Evolutionary conservation across 1,284 basidiomycete species (phyloP).

Genomic region (Ganoderma meredithae): DNA sequence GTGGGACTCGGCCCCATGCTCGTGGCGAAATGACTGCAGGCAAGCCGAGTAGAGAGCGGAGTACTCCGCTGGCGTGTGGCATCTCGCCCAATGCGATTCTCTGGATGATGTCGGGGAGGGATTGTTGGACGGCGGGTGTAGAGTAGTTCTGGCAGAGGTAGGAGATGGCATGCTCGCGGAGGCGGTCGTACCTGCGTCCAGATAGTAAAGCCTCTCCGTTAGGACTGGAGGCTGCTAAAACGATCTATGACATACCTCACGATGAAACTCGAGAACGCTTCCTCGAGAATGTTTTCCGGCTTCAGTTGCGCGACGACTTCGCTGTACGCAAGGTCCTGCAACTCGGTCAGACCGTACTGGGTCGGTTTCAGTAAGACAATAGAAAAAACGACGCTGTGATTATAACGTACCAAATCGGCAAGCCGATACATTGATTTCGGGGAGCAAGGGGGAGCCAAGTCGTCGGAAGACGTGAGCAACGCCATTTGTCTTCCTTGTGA

Average conservation of each 20-base stretch:
- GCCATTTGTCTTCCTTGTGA: slow-evolving; percentile 15
- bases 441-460: slow-evolving; percentile 33
- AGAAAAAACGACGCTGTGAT: neutral
- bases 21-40: slow-evolving; percentile 1
- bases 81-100: slow-evolving; percentile 25
- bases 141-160: slow-evolving; percentile 26
- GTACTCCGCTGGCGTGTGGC: slow-evolving; percentile 27
- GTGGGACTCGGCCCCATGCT: neutral
- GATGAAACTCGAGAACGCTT: slow-evolving; percentile 35
- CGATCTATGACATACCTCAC: slow-evolving; percentile 4
- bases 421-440: slow-evolving; percentile 37
- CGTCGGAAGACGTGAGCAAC: slow-evolving; percentile 13
- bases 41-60: slow-evolving; percentile 31
- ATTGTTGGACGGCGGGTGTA: slow-evolving; percentile 13
- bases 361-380: slow-evolving; percentile 30
- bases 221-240: neutral
- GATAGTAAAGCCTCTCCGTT: neutral
- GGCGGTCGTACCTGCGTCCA: slow-evolving; percentile 23
- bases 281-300: slow-evolving; percentile 30
- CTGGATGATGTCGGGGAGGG: slow-evolving; percentile 21
- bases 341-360: slow-evolving; percentile 25
- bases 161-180: slow-evolving; percentile 32
- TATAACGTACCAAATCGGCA: neutral
- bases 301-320: slow-evolving; percentile 26
- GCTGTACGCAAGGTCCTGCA: slow-evolving; percentile 29